Evolutionary conservation across 148 eudicot genomes (phyloP).

Genomic region (Beta vulgaris): DNA sequence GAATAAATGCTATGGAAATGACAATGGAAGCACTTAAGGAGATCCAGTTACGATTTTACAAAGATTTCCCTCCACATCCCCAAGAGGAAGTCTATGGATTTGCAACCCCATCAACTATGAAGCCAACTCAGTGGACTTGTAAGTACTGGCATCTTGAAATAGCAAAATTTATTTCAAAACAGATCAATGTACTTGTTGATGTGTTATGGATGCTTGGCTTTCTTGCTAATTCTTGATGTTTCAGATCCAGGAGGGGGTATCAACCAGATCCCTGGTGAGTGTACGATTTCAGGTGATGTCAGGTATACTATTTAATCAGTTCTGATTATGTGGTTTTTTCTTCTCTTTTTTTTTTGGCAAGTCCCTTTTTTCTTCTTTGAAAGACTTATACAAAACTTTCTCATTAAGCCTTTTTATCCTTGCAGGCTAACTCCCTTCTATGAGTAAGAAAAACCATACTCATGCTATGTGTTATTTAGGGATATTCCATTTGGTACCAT

Average conservation of each 20-base stretch:
- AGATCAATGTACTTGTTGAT: not conserved
- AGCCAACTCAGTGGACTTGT: constrained; percentile 99
- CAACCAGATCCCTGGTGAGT: constrained; percentile 90
- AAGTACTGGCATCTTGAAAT: constrained; percentile 37
- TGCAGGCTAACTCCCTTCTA: constrained; percentile 98
- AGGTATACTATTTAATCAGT: constrained; percentile 43
- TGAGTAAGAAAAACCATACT: constrained; percentile 44
- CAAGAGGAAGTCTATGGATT: constrained; percentile 77
- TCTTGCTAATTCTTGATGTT: constrained; percentile 14
- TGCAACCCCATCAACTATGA: constrained; percentile 98
- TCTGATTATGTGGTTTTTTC: not conserved
- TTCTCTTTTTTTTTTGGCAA: no score
- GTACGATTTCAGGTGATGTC: constrained; percentile 87
- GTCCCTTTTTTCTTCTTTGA: not conserved
- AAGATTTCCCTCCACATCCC: constrained; percentile 82
- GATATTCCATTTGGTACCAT: no score
- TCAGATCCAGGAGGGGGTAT: constrained; percentile 96
- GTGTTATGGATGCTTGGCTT: not conserved
- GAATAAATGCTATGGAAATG: constrained; percentile 86
- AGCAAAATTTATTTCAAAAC: not conserved
- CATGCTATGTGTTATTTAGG: no score
- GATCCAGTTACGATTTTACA: constrained; percentile 77
- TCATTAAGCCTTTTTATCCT: constrained; percentile 22
- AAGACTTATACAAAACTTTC: not conserved
- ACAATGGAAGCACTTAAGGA: constrained; percentile 92